phyloP scores from a whole-genome alignment of 2,329 filamentous ascomycete genomes.

The Colletotrichum viniferum region DNA sequence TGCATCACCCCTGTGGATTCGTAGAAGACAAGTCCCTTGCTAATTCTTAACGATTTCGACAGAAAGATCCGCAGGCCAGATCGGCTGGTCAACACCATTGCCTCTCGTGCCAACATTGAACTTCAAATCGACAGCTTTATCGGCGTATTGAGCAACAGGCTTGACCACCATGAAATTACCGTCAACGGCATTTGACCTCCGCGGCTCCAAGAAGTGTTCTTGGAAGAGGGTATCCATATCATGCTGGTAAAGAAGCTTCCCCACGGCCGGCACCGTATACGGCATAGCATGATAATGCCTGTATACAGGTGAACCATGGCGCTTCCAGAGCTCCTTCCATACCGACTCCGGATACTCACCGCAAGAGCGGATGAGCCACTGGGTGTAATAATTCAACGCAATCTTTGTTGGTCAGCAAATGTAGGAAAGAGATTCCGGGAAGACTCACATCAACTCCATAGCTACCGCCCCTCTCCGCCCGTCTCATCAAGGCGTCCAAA shows the following conservation, averaged over 20 bases:
- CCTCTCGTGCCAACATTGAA: constrained; percentile 53
- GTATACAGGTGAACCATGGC: constrained; percentile 51
- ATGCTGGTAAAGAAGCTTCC: constrained; percentile 43
- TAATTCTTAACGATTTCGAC: constrained; percentile 32
- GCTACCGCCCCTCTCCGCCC: constrained; percentile 34
- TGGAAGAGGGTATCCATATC: constrained; percentile 42
- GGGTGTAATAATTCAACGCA: constrained; percentile 45
- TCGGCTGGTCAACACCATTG: constrained; percentile 49
- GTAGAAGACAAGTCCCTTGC: neutral
- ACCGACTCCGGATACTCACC: constrained; percentile 39
- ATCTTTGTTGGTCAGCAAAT: constrained; percentile 21
- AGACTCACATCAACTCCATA: constrained; percentile 11
- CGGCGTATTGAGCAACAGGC: constrained; percentile 43
- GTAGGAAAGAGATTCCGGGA: constrained; percentile 25
- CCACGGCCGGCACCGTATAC: constrained; percentile 36
- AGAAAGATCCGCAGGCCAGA: constrained; percentile 47
- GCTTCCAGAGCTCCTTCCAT: constrained; percentile 46
- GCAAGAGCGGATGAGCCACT: constrained; percentile 42
- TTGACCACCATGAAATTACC: constrained; percentile 40
- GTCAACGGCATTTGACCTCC: neutral
- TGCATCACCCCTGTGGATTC: fast-evolving
- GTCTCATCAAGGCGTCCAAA: constrained; percentile 42
- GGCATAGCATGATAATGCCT: constrained; percentile 55
- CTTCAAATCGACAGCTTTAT: constrained; percentile 37
- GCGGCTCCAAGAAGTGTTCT: constrained; percentile 49